Percentiles rank a stretch among this genome's conserved stretches.
phyloP scores from a whole-genome alignment of 805 yeast species.

The Pichia ethanolica region DNA sequence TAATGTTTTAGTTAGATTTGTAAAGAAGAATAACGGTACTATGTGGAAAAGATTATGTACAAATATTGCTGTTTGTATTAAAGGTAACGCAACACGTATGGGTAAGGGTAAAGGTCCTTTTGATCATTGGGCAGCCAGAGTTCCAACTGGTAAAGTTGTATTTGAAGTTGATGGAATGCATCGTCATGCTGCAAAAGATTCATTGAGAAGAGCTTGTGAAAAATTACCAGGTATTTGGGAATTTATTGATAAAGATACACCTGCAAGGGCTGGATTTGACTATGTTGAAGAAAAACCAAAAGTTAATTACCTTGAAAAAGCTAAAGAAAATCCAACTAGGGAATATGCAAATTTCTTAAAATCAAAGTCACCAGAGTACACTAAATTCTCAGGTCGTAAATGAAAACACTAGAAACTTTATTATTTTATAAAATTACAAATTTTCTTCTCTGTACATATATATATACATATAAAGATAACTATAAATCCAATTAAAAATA shows the following conservation, averaged over 20 bases:
- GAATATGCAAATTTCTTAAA: slow-evolving; percentile 49
- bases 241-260: slow-evolving; percentile 57
- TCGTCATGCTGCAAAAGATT: slow-evolving; percentile 84
- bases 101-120: slow-evolving; percentile 99
- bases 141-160: slow-evolving; percentile 89
- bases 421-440: no score
- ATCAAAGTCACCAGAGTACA: slow-evolving; percentile 46
- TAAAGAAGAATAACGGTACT: slow-evolving; percentile 70
- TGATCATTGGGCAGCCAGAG: slow-evolving; percentile 94
- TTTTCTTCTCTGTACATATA: slow-evolving; percentile 1
- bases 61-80: slow-evolving; percentile 84
- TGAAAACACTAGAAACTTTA: not conserved
- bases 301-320: slow-evolving; percentile 46
- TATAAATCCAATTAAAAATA: no score
- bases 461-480: not conserved
- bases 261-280: slow-evolving; percentile 66
- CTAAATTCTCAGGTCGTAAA: slow-evolving; percentile 26
- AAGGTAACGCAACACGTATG: slow-evolving; percentile 99
- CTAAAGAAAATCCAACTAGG: slow-evolving; percentile 57
- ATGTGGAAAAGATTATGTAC: slow-evolving; percentile 77
- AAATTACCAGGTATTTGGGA: slow-evolving; percentile 92
- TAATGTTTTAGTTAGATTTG: slow-evolving; percentile 71
- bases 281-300: slow-evolving; percentile 37
- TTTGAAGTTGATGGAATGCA: slow-evolving; percentile 78
- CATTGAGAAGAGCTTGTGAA: slow-evolving; percentile 80